Evolutionary conservation across 768 basidiomycete species (phyloP), one percentile per base, ranked within the genome.

Genomic region (Termitomyces sp.): DNA sequence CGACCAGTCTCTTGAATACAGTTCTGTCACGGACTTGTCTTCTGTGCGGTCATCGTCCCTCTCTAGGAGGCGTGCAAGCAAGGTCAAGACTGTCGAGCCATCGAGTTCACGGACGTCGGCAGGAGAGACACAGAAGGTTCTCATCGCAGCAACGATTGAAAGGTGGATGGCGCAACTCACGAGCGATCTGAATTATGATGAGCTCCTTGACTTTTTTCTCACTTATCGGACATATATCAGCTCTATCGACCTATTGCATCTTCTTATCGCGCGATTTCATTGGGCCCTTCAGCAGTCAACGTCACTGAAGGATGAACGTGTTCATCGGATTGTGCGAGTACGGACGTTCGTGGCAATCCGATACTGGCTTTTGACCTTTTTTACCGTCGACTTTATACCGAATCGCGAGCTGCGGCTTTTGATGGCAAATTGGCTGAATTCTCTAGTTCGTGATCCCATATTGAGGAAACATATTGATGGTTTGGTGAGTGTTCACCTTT

Each of bases 131-230:
- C 72, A 74, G 63, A 79, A 71, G 60, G 75, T 91, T 25, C 75
- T 96, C n/a, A 74, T 95, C 14, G 94, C 91, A 0, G 93, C 93
- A 4, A 94, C 91, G 3, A 91, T 95, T 64, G 94, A 95, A 68
- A 86, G 94, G 0, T 93, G 91, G 91, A 86, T 97, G 54, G 92
- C 91, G 0, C 91, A 96, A 65, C 74, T 96, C 48, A 95, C 94
- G 30, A 89, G 86, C 63, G 86, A 89, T 63, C 75, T 94, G 64
- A 85, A 89, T 68, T 90, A 91, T 56, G 92, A 94, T 67, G 90
- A 94, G 63, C 77, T 94, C 28, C 79, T 93, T 55, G 85, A 90
- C 64, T 95, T 95, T 68, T 93, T 97, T 79, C 79, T 96, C 68
- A 94, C 93, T 2, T 97, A 94, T 67, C 85, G 94, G 54, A 84